Percentiles rank a stretch among this genome's conserved stretches.
Evolutionary conservation across 495 filamentous ascomycete genomes (phyloP).

Genomic region (Annulohypoxylon stygium): DNA sequence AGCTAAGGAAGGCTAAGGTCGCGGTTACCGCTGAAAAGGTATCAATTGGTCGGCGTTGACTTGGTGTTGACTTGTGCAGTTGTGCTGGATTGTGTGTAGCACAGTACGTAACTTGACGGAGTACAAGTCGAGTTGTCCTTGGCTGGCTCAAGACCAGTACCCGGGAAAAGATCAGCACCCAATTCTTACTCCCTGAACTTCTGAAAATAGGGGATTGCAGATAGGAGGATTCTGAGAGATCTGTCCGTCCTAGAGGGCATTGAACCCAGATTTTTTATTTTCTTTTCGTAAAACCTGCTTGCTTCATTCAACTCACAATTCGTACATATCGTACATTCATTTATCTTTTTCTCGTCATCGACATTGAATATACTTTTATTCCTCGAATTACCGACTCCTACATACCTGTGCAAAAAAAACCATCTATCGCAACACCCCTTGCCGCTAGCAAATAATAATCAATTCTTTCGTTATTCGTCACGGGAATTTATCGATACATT

Average conservation of each 20-base stretch:
- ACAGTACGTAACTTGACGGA: constrained; percentile 36
- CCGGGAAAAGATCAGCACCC: constrained; percentile 23
- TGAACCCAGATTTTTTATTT: constrained; percentile 21
- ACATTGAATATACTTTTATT: constrained; percentile 19
- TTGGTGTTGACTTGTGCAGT: neutral
- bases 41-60: neutral
- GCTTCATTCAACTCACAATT: constrained; percentile 20
- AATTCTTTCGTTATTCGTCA: constrained; percentile 15
- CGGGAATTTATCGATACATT: constrained; percentile 36
- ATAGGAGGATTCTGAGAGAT: constrained; percentile 37
- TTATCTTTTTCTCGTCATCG: constrained; percentile 27
- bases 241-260: constrained; percentile 5
- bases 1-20: constrained; percentile 33
- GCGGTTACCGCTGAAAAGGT: constrained; percentile 41
- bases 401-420: constrained; percentile 14
- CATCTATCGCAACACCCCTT: constrained; percentile 4
- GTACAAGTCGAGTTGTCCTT: constrained; percentile 22
- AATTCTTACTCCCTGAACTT: constrained; percentile 36
- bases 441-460: constrained; percentile 10
- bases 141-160: constrained; percentile 11
- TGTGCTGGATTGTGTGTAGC: neutral
- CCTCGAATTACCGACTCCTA: constrained; percentile 21
- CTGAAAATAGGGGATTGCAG: constrained; percentile 48
- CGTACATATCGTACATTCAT: constrained; percentile 22
- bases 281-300: constrained; percentile 29